Conservation (phyloP, 106 monocot genomes). For the Gastrodia elata region DNA sequence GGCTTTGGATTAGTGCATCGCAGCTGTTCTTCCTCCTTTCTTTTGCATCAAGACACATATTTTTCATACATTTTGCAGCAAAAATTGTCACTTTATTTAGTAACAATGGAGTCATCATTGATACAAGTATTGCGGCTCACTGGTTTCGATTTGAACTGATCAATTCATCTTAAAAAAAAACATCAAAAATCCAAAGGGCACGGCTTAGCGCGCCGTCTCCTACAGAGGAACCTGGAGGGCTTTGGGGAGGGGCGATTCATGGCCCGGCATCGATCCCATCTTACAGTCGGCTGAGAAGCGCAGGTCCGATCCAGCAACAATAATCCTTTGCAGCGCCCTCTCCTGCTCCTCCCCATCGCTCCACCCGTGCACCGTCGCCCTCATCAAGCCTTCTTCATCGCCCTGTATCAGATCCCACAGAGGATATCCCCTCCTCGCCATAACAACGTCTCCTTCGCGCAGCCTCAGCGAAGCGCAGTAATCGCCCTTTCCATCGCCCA, state of each 20-base stretch:
- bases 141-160: no score
- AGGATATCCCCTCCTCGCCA: slow-evolving; percentile 57
- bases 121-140: no score
- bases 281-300: slow-evolving; percentile 30
- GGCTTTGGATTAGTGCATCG: no score
- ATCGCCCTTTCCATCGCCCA: slow-evolving; percentile 66
- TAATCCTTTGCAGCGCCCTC: no score
- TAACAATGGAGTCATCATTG: no score
- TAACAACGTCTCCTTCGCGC: slow-evolving; percentile 32
- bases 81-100: no score
- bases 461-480: slow-evolving; percentile 50
- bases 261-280: slow-evolving; percentile 18
- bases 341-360: slow-evolving; percentile 31
- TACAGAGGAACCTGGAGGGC: slow-evolving; percentile 40
- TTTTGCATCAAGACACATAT: no score
- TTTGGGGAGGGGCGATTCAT: slow-evolving; percentile 21
- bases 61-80: no score
- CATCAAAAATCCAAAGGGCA: no score
- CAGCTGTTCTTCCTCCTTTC: no score
- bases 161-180: no score
- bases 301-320: no score
- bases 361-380: slow-evolving; percentile 51
- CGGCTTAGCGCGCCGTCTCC: neutral
- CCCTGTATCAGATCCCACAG: slow-evolving; percentile 45
- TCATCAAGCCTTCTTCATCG: slow-evolving; percentile 11